These are phyloP conservation scores for Penicillium sp. DNA, from an alignment of 2,329 filamentous ascomycete genomes.

Conservation along the genomic window DNA sequence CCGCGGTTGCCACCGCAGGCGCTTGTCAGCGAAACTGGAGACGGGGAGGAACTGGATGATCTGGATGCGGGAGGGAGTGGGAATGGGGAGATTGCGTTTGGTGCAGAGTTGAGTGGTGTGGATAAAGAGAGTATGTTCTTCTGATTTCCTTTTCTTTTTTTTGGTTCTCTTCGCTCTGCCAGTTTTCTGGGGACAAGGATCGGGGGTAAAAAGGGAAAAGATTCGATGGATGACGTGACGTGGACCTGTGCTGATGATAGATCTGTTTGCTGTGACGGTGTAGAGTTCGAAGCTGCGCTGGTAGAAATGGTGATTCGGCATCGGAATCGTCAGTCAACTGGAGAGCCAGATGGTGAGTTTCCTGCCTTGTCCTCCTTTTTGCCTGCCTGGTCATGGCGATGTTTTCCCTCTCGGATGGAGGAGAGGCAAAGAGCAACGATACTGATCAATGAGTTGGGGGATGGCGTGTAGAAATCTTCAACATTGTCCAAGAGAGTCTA, in stretches of 20 bases:
- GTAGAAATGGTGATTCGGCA: slow-evolving; percentile 39
- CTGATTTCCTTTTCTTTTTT: neutral
- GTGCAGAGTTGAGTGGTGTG: slow-evolving; percentile 30
- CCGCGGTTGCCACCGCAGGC: slow-evolving; percentile 35
- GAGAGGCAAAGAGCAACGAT: neutral
- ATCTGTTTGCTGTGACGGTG: neutral
- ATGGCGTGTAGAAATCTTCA: slow-evolving; percentile 55
- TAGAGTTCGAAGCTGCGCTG: slow-evolving; percentile 44
- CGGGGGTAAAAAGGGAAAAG: neutral
- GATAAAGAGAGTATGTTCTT: slow-evolving; percentile 38
- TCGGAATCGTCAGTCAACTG: slow-evolving; percentile 48
- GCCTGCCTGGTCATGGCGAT: too few relatives aligned
- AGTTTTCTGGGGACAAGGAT: too few relatives aligned
- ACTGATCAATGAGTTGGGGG: slow-evolving; percentile 5
- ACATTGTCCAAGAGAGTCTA: slow-evolving; percentile 63
- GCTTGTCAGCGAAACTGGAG: slow-evolving; percentile 25
- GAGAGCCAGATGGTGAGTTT: slow-evolving; percentile 58
- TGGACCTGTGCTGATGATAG: slow-evolving; percentile 2
- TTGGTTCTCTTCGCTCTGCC: too few relatives aligned
- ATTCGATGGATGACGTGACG: neutral
- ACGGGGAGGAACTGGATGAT: slow-evolving; percentile 39
- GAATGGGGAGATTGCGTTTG: slow-evolving; percentile 49
- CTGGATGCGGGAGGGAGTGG: slow-evolving; percentile 48
- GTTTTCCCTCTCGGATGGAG: too few relatives aligned
- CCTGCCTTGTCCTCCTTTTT: neutral